Evolutionary conservation across 2,329 filamentous ascomycete species (phyloP), one percentile per base, ranked within the genome.

Genomic region (Fusarium robinianum): DNA sequence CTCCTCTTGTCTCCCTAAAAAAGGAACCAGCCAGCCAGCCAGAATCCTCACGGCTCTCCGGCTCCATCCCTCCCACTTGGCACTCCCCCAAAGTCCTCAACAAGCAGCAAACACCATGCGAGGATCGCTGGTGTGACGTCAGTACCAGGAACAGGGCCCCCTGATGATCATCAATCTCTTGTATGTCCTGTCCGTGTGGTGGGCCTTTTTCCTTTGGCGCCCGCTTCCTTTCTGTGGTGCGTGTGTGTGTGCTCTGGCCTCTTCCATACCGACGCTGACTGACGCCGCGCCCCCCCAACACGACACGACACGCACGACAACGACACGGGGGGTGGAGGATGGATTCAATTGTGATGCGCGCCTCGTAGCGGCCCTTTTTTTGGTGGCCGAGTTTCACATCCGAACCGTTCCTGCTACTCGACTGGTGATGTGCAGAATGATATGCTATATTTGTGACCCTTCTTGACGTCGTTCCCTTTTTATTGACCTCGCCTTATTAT

Each of bases 311-410:
- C 26, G 26, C 37, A 37, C 39, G 41, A 33, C 30, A 27, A 45
- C 30, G 41, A 24, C 33, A 23, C 12, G 45, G 31, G 24, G 33
- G 34, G n/a, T n/a, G n/a, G n/a, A n/a, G n/a, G n/a, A n/a, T n/a
- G n/a, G n/a, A n/a, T n/a, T 53, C 23, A 37, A 54, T 54, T 54
- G 51, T 49, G 51, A 54, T 54, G 51, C 30, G 51, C 51, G n/a
- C 47, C 12, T 36, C 36, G 34, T 41, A 23, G 26, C 26, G 41
- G 41, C 33, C n/a, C n/a, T n/a, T n/a, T 30, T 16, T 15, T 32
- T 11, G 32, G 14, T 44, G 32, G 41, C 38, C 33, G 24, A 35
- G 50, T 36, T 24, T 42, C 46, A 26, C n/a, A n/a, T 34, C 14
- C 21, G 19, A 32, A 26, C 21, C 26, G 22, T 26, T 25, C 37